phyloP scores from a whole-genome alignment of 352 stramenopile species.

The Phytophthora brassicae region DNA sequence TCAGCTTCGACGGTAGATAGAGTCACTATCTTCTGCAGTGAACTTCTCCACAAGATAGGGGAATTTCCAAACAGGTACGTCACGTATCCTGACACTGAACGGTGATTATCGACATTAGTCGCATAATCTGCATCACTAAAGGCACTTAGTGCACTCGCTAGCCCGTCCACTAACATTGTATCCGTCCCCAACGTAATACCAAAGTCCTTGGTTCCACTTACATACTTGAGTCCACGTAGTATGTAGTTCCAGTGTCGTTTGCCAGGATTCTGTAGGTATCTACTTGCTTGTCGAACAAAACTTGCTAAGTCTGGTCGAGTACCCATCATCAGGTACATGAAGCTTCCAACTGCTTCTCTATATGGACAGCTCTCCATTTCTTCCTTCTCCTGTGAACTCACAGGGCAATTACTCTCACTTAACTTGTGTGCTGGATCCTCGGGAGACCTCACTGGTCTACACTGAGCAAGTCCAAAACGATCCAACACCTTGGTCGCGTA shows the following conservation, averaged over 20 bases:
- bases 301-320: no score
- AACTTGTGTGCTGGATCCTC: no score
- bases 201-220: constrained; percentile 2
- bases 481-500: constrained; percentile 1
- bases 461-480: no score
- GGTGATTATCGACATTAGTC: not conserved
- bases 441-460: no score
- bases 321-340: constrained; percentile 28
- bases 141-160: not conserved
- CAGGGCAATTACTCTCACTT: no score
- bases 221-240: constrained; percentile 9
- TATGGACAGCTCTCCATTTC: no score
- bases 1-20: constrained; percentile 16
- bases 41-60: constrained; percentile 15
- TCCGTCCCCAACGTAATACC: constrained; percentile 10
- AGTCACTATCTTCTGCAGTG: constrained; percentile 15
- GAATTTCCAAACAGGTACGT: constrained; percentile 19
- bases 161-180: no score
- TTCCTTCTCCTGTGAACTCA: no score
- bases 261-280: no score
- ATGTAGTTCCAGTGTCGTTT: constrained; percentile 11
- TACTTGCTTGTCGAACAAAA: no score
- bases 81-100: constrained; percentile 12
- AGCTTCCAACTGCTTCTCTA: constrained; percentile 14
- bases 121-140: constrained; percentile 12